These are phyloP conservation scores for Hypoxylon sp. DNA, from an alignment of 2,329 filamentous ascomycete genomes.

Conservation along the genomic window DNA sequence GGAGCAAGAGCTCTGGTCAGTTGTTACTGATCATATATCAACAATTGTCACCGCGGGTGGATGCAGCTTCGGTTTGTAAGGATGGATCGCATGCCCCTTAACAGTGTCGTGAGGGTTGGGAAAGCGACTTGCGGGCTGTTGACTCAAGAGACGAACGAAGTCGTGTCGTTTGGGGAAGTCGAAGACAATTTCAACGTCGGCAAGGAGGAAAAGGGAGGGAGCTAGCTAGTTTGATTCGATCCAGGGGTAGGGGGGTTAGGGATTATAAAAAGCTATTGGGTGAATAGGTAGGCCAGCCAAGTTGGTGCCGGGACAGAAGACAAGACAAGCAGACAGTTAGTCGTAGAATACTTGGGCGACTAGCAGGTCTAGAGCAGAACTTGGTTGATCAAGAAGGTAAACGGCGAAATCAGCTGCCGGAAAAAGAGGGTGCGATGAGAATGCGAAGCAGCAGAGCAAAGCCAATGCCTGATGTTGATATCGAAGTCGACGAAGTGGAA, in stretches of 20 bases:
- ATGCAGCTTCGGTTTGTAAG: constrained; percentile 36
- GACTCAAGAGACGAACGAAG: neutral
- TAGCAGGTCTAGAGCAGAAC: neutral
- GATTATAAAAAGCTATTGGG: constrained; percentile 1
- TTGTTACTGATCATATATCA: constrained; percentile 31
- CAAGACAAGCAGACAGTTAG: neutral
- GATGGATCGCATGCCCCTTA: constrained; percentile 36
- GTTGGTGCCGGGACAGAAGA: constrained; percentile 23
- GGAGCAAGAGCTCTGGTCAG: constrained; percentile 34
- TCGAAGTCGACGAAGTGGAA: neutral
- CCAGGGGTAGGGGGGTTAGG: constrained; percentile 5
- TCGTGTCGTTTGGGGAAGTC: constrained; percentile 10
- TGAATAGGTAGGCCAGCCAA: constrained; percentile 6
- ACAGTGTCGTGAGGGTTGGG: constrained; percentile 6
- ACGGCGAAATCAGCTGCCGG: neutral
- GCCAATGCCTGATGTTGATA: neutral
- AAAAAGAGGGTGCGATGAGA: neutral
- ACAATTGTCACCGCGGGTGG: constrained; percentile 40
- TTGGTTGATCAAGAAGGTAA: neutral
- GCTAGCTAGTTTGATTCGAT: neutral
- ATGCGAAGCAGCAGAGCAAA: neutral
- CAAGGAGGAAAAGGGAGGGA: constrained; percentile 4
- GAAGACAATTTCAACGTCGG: constrained; percentile 9
- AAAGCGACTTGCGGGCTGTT: neutral
- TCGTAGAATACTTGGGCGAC: neutral